These are phyloP conservation scores for Fusarium hostae DNA, from an alignment of 2,329 filamentous ascomycete genomes.

Conservation along the genomic window DNA sequence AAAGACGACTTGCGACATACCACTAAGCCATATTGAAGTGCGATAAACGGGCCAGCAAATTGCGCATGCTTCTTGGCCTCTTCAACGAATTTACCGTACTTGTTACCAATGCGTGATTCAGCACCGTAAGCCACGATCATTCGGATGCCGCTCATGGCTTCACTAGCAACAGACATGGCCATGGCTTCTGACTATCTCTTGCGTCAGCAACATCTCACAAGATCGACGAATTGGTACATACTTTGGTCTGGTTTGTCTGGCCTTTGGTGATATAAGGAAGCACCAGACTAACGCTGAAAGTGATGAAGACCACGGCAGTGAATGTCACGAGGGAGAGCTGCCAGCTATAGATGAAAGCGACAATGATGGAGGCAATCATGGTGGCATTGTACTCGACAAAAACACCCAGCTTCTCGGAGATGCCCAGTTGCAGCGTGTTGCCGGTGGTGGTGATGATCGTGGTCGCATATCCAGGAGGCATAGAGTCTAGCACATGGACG, in stretches of 20 bases:
- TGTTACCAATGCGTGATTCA: slow-evolving; percentile 49
- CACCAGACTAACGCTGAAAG: slow-evolving; percentile 47
- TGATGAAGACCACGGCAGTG: slow-evolving; percentile 56
- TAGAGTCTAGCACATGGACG: slow-evolving; percentile 59
- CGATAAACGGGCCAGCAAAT: slow-evolving; percentile 38
- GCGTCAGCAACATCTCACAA: neutral
- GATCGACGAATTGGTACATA: fast-evolving
- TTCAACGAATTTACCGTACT: slow-evolving; percentile 51
- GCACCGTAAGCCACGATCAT: slow-evolving; percentile 58
- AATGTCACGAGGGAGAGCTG: slow-evolving; percentile 62
- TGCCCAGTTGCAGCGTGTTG: slow-evolving; percentile 63
- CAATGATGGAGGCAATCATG: slow-evolving; percentile 50
- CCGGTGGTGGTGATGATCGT: slow-evolving; percentile 63
- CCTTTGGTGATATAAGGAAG: slow-evolving; percentile 49
- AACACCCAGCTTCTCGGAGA: slow-evolving; percentile 62
- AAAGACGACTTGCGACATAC: neutral
- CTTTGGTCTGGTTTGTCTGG: slow-evolving; percentile 50
- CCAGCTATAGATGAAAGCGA: slow-evolving; percentile 64
- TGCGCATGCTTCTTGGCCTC: slow-evolving; percentile 49
- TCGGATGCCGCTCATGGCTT: slow-evolving; percentile 55
- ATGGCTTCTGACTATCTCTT: slow-evolving; percentile 30
- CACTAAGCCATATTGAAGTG: slow-evolving; percentile 40
- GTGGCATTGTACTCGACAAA: slow-evolving; percentile 56
- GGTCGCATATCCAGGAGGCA: slow-evolving; percentile 61
- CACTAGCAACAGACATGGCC: slow-evolving; percentile 52